phyloP scores from a whole-genome alignment of 805 yeast genomes.

The Candida broadrunensis region DNA sequence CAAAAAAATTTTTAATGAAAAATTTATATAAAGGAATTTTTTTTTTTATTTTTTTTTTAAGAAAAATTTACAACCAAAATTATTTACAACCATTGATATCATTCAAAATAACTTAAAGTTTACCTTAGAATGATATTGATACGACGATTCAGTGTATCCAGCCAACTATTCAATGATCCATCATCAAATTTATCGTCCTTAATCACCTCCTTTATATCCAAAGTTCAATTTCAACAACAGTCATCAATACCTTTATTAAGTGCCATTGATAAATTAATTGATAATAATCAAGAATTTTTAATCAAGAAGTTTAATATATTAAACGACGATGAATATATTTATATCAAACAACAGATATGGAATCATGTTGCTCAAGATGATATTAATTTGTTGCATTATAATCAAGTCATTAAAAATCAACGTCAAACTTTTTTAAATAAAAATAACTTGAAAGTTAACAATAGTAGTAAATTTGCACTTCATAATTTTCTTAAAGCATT shows the following conservation, averaged over 20 bases:
- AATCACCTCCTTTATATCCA: slow-evolving; percentile 1
- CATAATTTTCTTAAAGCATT: slow-evolving; percentile 12
- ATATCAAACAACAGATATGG: not conserved
- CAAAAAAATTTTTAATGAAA: too few species aligned
- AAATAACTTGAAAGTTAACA: not conserved
- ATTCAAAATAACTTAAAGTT: too few species aligned
- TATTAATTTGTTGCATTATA: not conserved
- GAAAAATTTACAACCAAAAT: too few species aligned
- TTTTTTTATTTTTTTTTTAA: too few species aligned
- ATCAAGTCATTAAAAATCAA: not conserved
- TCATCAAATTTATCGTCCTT: not conserved
- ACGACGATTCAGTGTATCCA: slow-evolving; percentile 1
- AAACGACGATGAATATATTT: not conserved
- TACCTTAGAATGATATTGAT: too few species aligned
- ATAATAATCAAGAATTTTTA: slow-evolving; percentile 7
- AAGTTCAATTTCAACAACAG: slow-evolving; percentile 2
- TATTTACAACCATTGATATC: too few species aligned
- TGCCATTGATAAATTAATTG: slow-evolving; percentile 10
- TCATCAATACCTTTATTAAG: slow-evolving; percentile 7
- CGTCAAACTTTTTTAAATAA: not conserved
- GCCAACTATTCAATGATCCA: not conserved
- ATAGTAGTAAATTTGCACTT: not conserved
- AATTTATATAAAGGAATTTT: too few species aligned
- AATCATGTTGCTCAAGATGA: not conserved
- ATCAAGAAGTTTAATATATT: slow-evolving; percentile 2